Percentiles rank a stretch among this genome's conserved stretches.
These are phyloP conservation scores for Suillus placidus DNA, from an alignment of 768 basidiomycete species.

Conservation along the genomic window DNA sequence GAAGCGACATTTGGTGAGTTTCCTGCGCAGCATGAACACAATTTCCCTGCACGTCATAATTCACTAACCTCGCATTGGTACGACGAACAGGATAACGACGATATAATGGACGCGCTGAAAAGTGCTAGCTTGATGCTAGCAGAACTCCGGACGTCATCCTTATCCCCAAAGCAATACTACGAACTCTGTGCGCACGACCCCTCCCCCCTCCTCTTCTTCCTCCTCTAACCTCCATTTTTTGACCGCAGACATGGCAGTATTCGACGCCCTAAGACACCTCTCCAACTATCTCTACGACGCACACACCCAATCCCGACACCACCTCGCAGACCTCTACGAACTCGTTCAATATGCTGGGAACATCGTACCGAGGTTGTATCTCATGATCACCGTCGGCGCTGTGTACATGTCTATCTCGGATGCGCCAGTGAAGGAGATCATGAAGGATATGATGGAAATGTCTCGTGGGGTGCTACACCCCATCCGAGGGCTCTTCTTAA, in stretches of 20 bases:
- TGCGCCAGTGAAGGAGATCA: conserved; percentile 97
- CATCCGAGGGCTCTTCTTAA: conserved; percentile 92
- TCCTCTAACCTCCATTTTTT: not conserved
- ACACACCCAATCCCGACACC: conserved; percentile 88
- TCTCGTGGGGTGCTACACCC: conserved; percentile 95
- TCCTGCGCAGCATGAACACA: conserved; percentile 8
- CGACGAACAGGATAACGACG: conserved; percentile 76
- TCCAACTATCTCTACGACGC: conserved; percentile 97
- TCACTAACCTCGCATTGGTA: not conserved
- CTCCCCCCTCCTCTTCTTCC: not conserved
- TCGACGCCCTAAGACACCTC: conserved; percentile 93
- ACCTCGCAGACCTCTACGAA: conserved; percentile 97
- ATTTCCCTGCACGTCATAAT: not conserved
- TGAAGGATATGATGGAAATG: conserved; percentile 99
- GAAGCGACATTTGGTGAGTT: conserved; percentile 85
- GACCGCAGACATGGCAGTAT: conserved; percentile 90
- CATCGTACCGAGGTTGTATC: conserved; percentile 90
- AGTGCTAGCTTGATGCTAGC: conserved; percentile 97
- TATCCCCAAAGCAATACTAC: conserved; percentile 97
- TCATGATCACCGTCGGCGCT: conserved; percentile 99
- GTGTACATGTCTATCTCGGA: conserved; percentile 99
- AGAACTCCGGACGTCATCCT: conserved; percentile 89
- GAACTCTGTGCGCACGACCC: conserved; percentile 75
- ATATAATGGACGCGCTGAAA: conserved; percentile 98
- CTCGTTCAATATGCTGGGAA: conserved; percentile 99